Evolutionary conservation across 2,329 filamentous ascomycete genomes (phyloP).

Genomic region (Sclerotinia spermophila): DNA sequence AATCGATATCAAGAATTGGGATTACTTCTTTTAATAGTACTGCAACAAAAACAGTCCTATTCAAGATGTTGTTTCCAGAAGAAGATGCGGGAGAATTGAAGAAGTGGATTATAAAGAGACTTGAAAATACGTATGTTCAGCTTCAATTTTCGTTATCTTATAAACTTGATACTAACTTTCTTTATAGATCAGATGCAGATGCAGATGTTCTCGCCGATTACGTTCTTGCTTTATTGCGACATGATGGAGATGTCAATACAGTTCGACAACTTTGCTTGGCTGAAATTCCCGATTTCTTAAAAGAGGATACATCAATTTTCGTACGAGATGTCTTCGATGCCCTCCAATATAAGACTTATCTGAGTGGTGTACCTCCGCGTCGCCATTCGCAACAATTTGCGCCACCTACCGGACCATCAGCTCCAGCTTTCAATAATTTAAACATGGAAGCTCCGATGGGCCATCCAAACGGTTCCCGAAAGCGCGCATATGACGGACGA

Average conservation of each 20-base stretch:
- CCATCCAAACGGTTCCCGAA: conserved; percentile 40
- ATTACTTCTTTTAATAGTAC: neutral
- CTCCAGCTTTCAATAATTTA: conserved; percentile 26
- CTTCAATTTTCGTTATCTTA: conserved; percentile 24
- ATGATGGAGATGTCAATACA: conserved; percentile 61
- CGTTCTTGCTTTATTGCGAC: conserved; percentile 71
- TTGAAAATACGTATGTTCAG: conserved; percentile 65
- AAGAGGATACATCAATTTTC: conserved; percentile 61
- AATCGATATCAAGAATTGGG: neutral
- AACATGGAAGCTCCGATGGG: conserved; percentile 28
- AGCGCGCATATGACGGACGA: conserved; percentile 53
- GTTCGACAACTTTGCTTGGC: conserved; percentile 66
- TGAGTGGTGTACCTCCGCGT: conserved; percentile 47
- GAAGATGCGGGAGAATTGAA: conserved; percentile 63
- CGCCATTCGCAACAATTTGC: conserved; percentile 29
- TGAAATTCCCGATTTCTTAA: conserved; percentile 72
- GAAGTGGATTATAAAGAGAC: conserved; percentile 72
- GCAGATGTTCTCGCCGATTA: conserved; percentile 80
- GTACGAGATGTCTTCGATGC: conserved; percentile 68
- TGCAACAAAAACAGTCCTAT: neutral
- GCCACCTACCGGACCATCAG: conserved; percentile 33
- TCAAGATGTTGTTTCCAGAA: conserved; percentile 59
- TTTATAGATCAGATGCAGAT: conserved; percentile 68
- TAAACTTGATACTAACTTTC: conserved; percentile 1
- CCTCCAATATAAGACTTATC: conserved; percentile 59